phyloP scores from a whole-genome alignment of 768 basidiomycete genomes.

The Leccinum variicolor region DNA sequence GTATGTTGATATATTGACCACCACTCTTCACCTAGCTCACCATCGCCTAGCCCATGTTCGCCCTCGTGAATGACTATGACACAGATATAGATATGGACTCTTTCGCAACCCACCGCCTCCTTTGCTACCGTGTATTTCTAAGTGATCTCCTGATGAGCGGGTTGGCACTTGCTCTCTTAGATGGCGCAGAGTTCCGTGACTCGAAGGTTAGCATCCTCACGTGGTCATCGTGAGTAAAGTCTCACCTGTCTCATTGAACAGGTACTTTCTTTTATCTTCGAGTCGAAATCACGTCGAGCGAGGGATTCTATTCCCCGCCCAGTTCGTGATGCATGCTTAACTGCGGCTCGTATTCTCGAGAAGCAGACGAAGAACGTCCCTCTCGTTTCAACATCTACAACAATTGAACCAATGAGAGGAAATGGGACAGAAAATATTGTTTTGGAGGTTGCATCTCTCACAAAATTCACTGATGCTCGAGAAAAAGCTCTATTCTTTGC shows the following conservation, averaged over 20 bases:
- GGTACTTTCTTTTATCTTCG: constrained; percentile 61
- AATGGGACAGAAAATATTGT: constrained; percentile 5
- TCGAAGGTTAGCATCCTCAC: constrained; percentile 45
- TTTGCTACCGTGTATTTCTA: constrained; percentile 50
- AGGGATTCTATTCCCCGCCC: constrained; percentile 12
- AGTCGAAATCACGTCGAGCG: constrained; percentile 30
- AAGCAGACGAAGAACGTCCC: background rate
- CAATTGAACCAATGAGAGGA: background rate
- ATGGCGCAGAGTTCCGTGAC: constrained; percentile 57
- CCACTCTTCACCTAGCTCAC: constrained; percentile 8
- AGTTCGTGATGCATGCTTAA: constrained; percentile 5
- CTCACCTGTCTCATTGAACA: constrained; percentile 19
- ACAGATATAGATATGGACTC: constrained; percentile 7
- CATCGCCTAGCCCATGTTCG: constrained; percentile 58
- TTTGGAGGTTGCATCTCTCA: constrained; percentile 6
- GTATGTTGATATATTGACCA: constrained; percentile 23
- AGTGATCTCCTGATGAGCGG: constrained; percentile 47
- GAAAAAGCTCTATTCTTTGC: constrained; percentile 30
- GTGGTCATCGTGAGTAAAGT: background rate
- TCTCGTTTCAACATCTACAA: background rate
- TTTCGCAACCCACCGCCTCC: constrained; percentile 27
- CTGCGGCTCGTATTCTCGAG: constrained; percentile 13
- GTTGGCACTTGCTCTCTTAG: constrained; percentile 48
- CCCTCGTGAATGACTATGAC: constrained; percentile 55
- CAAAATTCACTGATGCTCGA: background rate